Percentiles rank a stretch among this genome's conserved stretches.
Conservation (phyloP, 1,284 basidiomycete species). For the Ceratobasidium sp. region DNA sequence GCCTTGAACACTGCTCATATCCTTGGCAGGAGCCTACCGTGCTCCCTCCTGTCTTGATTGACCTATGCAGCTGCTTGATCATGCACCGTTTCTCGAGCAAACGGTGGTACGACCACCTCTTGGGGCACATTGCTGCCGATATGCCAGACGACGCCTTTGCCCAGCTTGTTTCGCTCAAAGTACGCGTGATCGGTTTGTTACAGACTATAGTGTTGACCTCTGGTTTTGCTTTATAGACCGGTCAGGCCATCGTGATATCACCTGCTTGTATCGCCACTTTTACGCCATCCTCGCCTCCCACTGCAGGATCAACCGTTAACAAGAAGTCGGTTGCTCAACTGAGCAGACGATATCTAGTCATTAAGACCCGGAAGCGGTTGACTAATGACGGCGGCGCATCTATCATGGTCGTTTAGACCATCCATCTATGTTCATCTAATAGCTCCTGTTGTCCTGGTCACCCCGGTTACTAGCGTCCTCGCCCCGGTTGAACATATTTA, state of each 20-base stretch:
- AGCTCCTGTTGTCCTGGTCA: too few species aligned
- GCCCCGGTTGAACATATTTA: too few species aligned
- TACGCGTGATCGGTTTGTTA: slow-evolving; percentile 48
- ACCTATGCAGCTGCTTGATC: slow-evolving; percentile 68
- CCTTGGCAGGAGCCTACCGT: slow-evolving; percentile 68
- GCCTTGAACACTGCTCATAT: background rate
- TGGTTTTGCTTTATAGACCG: slow-evolving; percentile 32
- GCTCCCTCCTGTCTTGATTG: slow-evolving; percentile 69
- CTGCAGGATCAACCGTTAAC: background rate
- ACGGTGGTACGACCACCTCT: slow-evolving; percentile 72
- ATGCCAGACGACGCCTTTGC: slow-evolving; percentile 68
- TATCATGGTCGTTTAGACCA: slow-evolving; percentile 38
- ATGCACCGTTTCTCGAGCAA: slow-evolving; percentile 76
- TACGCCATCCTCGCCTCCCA: slow-evolving; percentile 22
- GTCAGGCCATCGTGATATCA: slow-evolving; percentile 43
- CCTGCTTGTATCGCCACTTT: slow-evolving; percentile 43
- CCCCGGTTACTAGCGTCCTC: too few species aligned
- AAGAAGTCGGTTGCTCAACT: slow-evolving; percentile 32
- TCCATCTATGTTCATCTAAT: background rate
- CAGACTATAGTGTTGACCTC: background rate
- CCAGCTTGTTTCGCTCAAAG: slow-evolving; percentile 67
- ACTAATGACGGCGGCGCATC: slow-evolving; percentile 44
- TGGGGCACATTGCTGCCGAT: slow-evolving; percentile 69
- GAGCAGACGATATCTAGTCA: slow-evolving; percentile 42
- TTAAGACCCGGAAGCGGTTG: slow-evolving; percentile 43